Evolutionary conservation across 2,329 filamentous ascomycete species (phyloP).

Genomic region (Cladosporium austrohemisphaericum): DNA sequence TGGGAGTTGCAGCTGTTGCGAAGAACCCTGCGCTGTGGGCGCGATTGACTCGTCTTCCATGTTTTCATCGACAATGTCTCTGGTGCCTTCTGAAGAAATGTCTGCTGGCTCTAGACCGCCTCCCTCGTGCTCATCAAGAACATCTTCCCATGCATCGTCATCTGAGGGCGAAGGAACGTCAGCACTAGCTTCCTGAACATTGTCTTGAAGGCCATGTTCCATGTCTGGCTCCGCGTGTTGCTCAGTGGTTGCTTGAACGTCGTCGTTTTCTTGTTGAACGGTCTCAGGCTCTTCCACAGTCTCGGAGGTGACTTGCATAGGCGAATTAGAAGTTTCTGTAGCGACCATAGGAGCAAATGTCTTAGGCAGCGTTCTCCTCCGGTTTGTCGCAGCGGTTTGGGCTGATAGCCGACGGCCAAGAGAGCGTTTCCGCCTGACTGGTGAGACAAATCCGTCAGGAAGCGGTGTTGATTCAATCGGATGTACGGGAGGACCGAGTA

Average conservation of each 20-base stretch:
- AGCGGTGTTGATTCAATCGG: slow-evolving; percentile 11
- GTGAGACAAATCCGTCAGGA: slow-evolving; percentile 33
- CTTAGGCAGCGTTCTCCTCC: slow-evolving; percentile 29
- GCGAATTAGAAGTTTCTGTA: not conserved
- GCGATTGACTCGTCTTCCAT: slow-evolving; percentile 1
- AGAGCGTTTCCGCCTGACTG: slow-evolving; percentile 19
- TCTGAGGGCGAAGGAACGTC: not conserved
- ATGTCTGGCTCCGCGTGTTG: not conserved
- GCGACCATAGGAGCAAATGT: slow-evolving; percentile 21
- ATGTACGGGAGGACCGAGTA: slow-evolving; percentile 16
- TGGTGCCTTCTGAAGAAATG: not conserved
- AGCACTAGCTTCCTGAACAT: not conserved
- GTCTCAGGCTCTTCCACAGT: too few species aligned
- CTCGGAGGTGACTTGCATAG: not conserved
- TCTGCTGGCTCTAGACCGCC: too few species aligned
- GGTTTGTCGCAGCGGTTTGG: not conserved
- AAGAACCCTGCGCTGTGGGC: not conserved
- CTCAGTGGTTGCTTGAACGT: not conserved
- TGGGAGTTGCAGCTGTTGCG: slow-evolving; percentile 13
- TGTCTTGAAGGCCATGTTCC: too few species aligned
- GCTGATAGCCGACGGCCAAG: not conserved
- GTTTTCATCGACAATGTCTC: not conserved
- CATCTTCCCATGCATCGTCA: slow-evolving; percentile 25
- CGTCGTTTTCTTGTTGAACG: not conserved
- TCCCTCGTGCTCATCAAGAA: slow-evolving; percentile 18